Evolutionary conservation across 148 eudicot species (phyloP).

Genomic region (Arbutus unedo): DNA sequence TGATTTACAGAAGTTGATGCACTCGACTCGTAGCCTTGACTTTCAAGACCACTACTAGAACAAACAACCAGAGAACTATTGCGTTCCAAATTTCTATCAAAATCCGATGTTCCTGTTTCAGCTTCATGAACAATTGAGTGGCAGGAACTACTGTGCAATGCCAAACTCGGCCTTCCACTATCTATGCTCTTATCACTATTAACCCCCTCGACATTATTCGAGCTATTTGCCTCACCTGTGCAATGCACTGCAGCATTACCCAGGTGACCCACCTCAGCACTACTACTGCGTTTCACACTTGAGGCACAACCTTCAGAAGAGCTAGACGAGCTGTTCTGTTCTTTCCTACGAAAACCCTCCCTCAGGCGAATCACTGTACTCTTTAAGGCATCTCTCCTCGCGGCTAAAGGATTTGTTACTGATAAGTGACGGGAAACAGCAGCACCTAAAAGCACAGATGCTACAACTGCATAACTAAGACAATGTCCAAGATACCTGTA

Average conservation of each 20-base stretch:
- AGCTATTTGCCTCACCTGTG: conserved; percentile 63
- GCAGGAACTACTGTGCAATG: conserved; percentile 83
- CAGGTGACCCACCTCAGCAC: conserved; percentile 92
- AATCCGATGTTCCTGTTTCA: conserved; percentile 66
- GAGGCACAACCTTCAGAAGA: conserved; percentile 97
- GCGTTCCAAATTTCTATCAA: conserved; percentile 59
- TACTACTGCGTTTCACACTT: conserved; percentile 93
- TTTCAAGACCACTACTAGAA: conserved; percentile 87
- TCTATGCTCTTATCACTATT: conserved; percentile 89
- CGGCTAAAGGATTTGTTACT: conserved; percentile 85
- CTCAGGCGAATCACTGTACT: conserved; percentile 93
- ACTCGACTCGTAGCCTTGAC: conserved; percentile 87
- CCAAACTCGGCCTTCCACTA: conserved; percentile 95
- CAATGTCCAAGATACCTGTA: conserved; percentile 95
- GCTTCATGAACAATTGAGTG: conserved; percentile 84
- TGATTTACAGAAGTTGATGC: conserved; percentile 76
- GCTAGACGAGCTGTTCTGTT: conserved; percentile 84
- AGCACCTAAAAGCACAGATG: conserved; percentile 93
- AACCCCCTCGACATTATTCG: conserved; percentile 73
- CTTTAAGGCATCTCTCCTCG: conserved; percentile 95
- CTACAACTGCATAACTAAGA: conserved; percentile 93
- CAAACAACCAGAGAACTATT: conserved; percentile 54
- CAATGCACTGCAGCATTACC: conserved; percentile 60
- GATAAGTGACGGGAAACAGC: conserved; percentile 92
- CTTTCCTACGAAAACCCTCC: conserved; percentile 90